These are phyloP conservation scores for Dioscorea cayenensis DNA, from an alignment of 116 monocot species.

Conservation along the genomic window DNA sequence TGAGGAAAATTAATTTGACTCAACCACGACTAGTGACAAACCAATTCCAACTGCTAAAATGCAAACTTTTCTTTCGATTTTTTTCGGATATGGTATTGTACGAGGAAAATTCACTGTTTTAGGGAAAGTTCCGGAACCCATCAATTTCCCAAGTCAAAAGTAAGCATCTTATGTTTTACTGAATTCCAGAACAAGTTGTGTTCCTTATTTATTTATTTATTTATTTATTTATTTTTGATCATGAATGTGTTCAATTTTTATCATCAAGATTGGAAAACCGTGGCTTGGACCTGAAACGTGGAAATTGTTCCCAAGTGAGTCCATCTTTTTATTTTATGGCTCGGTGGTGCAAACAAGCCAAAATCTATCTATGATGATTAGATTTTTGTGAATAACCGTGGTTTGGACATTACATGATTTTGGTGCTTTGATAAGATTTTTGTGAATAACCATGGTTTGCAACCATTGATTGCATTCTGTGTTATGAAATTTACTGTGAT, in stretches of 20 bases:
- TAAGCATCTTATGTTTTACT: constrained; percentile 12
- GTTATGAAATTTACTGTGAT: not conserved
- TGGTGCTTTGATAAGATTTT: constrained; percentile 17
- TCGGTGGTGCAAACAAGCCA: not conserved
- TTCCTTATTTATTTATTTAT: not conserved
- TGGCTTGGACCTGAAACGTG: constrained; percentile 87
- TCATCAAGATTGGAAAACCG: constrained; percentile 91
- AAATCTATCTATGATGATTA: no score
- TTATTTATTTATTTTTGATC: constrained; percentile 2
- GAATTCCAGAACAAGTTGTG: not conserved
- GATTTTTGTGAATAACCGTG: no score
- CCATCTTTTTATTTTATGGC: constrained; percentile 3
- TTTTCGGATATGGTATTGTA: constrained; percentile 56
- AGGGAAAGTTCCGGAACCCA: constrained; percentile 97
- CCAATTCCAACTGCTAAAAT: not conserved
- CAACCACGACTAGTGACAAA: not conserved
- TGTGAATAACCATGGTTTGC: no score
- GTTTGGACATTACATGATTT: not conserved
- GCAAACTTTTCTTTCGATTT: constrained; percentile 1
- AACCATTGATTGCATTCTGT: no score
- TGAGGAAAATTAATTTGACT: no score
- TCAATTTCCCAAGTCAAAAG: constrained; percentile 98
- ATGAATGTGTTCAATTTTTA: no score
- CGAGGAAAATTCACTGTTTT: constrained; percentile 91
- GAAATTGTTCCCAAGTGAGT: constrained; percentile 98